Conservation (phyloP, 2,329 filamentous ascomycete genomes). For the Phaeosphaeriaceae sp. region DNA sequence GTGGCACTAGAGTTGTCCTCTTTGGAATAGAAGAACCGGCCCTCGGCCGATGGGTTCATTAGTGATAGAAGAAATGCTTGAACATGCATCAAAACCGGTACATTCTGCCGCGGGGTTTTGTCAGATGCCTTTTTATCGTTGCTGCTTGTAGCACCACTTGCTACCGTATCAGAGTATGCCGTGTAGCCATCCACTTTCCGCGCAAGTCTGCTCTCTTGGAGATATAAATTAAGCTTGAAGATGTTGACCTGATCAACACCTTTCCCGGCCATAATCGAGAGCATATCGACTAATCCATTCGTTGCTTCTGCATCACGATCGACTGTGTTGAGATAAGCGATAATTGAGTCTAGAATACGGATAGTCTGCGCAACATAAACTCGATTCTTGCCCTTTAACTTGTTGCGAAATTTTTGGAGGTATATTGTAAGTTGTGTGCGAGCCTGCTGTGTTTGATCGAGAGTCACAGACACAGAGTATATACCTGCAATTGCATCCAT, state of each 20-base stretch:
- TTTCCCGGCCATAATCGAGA: slow-evolving; percentile 77
- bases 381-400: slow-evolving; percentile 86
- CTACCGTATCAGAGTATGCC: slow-evolving; percentile 63
- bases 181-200: slow-evolving; percentile 94
- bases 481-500: slow-evolving; percentile 93
- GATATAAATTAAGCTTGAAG: slow-evolving; percentile 83
- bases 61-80: slow-evolving; percentile 77
- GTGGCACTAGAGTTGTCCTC: slow-evolving; percentile 60
- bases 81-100: slow-evolving; percentile 67
- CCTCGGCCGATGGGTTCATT: slow-evolving; percentile 80
- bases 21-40: slow-evolving; percentile 64
- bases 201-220: slow-evolving; percentile 89
- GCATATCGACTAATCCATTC: slow-evolving; percentile 73
- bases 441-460: slow-evolving; percentile 74
- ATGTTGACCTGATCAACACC: slow-evolving; percentile 95
- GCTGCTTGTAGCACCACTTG: slow-evolving; percentile 26
- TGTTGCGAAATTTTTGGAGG: slow-evolving; percentile 84
- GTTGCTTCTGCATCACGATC: slow-evolving; percentile 46
- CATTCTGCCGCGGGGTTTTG: slow-evolving; percentile 37
- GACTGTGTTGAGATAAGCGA: slow-evolving; percentile 68
- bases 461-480: slow-evolving; percentile 76
- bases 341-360: slow-evolving; percentile 80
- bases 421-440: slow-evolving; percentile 81
- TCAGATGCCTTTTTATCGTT: slow-evolving; percentile 8
- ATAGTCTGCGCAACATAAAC: slow-evolving; percentile 90